These are phyloP conservation scores for Ananas comosus DNA, from an alignment of 176 grass and related monocot genomes.

Conservation along the genomic window DNA sequence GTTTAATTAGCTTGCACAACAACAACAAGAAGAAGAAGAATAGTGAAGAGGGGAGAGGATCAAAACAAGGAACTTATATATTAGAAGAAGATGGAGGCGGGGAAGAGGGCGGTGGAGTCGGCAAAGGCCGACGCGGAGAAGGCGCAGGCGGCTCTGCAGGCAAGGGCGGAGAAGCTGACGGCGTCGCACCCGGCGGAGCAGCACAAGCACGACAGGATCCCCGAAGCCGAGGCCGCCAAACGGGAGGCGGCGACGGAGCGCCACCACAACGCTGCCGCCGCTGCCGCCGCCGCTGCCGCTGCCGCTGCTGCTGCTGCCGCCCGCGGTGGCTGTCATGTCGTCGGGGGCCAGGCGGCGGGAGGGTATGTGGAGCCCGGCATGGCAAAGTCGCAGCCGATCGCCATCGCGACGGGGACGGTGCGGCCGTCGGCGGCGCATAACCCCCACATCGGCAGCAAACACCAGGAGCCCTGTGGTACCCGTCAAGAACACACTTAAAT, in stretches of 20 bases:
- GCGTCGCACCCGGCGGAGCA: slow-evolving; percentile 14
- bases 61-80: too few relatives aligned
- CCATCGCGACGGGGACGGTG: slow-evolving; percentile 13
- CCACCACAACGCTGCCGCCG: slow-evolving; percentile 10
- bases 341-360: not conserved
- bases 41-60: too few relatives aligned
- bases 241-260: slow-evolving; percentile 1
- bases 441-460: slow-evolving; percentile 21
- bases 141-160: slow-evolving; percentile 29
- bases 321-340: slow-evolving; percentile 13
- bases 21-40: too few relatives aligned
- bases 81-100: slow-evolving; percentile 23
- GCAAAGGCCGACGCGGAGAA: slow-evolving; percentile 44
- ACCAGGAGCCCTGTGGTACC: slow-evolving; percentile 14
- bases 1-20: too few relatives aligned
- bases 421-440: slow-evolving; percentile 40
- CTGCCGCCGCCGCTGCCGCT: slow-evolving; percentile 24
- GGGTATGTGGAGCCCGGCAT: slow-evolving; percentile 24
- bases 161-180: slow-evolving; percentile 24
- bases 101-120: slow-evolving; percentile 22
- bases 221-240: slow-evolving; percentile 12
- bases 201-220: slow-evolving; percentile 13
- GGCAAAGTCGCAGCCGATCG: slow-evolving; percentile 18
- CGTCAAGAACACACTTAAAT: slow-evolving; percentile 20
- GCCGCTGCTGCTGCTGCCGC: slow-evolving; percentile 22